Evolutionary conservation across 257 asterid species (phyloP), one percentile per base, ranked within the genome.

Genomic region (Scutellaria barbata): DNA sequence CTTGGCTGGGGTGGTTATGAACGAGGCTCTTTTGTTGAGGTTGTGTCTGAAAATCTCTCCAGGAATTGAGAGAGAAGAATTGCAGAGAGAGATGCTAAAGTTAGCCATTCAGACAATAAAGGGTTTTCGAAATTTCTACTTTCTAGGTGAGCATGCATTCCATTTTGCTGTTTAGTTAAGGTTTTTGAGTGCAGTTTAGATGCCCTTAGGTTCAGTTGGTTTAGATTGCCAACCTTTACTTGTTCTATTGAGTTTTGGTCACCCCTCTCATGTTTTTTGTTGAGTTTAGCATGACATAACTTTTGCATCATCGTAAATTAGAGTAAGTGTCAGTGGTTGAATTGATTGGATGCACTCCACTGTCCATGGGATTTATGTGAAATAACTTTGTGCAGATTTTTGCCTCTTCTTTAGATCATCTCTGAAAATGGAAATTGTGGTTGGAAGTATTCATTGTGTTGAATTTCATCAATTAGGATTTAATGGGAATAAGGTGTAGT

Each of bases 1-100:
- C 70, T 58, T 83, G 37, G 79, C 81, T 47, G 83, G 85, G 66
- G 77, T 68, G 17, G 83, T 80, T 68, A 71, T 78, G 75, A 76
- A 62, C 14, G 82, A 76, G 47, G 64, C 66, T 25, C 65, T 82
- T 65, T 45, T 73, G 25, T 66, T 74, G 73, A 80, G 77, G 71
- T 33, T 80, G 72, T 61, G 52, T 69, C 58, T 74, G 81, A 74
- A 67, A 74, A 54, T 71, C 66, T 63, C 76, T 53, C 59, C 42
- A 3, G 65, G 59, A 63, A 14, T 35, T 63, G 42, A 64, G 41
- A 35, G 45, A 60, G 75, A 63, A 25, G 84, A 53, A 63, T 46
- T 73, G 62, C 67, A n/a, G 64, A 51, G 22, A 33, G 63, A 72
- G 14, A 22, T 77, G 54, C 66, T 66, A 46, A 70, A 45, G 10